Evolutionary conservation across 192 early-diverging fungal genomes (phyloP).

Genomic region (Mortierella alpina): DNA sequence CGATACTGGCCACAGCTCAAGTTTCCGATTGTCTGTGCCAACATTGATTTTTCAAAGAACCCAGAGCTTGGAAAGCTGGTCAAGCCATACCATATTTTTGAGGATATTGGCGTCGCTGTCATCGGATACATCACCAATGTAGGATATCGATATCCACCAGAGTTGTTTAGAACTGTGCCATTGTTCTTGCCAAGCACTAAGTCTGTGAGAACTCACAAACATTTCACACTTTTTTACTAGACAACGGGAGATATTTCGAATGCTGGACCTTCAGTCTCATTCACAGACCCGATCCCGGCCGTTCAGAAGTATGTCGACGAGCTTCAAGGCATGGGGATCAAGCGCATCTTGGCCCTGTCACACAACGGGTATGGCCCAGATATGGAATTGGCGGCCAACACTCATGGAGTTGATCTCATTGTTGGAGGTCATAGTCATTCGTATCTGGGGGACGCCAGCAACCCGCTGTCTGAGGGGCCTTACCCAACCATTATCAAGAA

Average conservation of each 20-base stretch:
- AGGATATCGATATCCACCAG: not conserved
- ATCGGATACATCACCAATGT: slow-evolving; percentile 74
- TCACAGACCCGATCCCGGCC: slow-evolving; percentile 66
- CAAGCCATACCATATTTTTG: slow-evolving; percentile 75
- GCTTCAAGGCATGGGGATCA: slow-evolving; percentile 68
- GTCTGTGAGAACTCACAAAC: too few species aligned
- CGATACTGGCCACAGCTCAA: slow-evolving; percentile 65
- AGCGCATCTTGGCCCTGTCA: slow-evolving; percentile 73
- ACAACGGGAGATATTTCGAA: slow-evolving; percentile 68
- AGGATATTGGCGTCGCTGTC: slow-evolving; percentile 73
- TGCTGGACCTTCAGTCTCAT: slow-evolving; percentile 59
- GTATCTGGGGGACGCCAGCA: slow-evolving; percentile 64
- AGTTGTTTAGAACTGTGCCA: not conserved
- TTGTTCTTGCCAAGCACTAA: too few species aligned
- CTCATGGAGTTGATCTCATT: slow-evolving; percentile 70
- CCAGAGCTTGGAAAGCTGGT: slow-evolving; percentile 60
- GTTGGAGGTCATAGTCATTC: slow-evolving; percentile 85
- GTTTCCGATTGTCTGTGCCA: slow-evolving; percentile 74
- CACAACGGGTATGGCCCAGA: slow-evolving; percentile 83
- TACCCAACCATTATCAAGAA: slow-evolving; percentile 78
- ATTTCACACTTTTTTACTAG: slow-evolving; percentile 21
- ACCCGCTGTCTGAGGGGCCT: slow-evolving; percentile 64
- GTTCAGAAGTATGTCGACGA: slow-evolving; percentile 74
- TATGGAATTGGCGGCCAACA: slow-evolving; percentile 66
- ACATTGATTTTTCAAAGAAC: slow-evolving; percentile 66